Base-by-base conservation (phyloP, 129 eudicot genomes). In the Tagetes erecta region DNA sequence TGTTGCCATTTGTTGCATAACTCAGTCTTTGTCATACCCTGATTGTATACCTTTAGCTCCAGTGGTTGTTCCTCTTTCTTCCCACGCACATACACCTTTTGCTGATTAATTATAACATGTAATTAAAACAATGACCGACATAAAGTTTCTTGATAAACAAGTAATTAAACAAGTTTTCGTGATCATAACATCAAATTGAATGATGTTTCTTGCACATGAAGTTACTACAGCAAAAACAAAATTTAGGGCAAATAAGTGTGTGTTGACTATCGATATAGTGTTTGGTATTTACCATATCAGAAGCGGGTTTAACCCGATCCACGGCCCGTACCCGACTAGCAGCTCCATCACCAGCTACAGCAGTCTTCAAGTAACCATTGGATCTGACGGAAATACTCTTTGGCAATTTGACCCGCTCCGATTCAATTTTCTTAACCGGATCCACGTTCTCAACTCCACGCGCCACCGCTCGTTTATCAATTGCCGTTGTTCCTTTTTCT, bases 1-100 rank as follows among this genome's bases (percentile, higher is more conserved):
- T 92, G 87, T 49, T 92, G 92, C 98, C 98, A 92, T 84, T 92
- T 92, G 95, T 92, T 89, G 94, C 98, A 92, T 5, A 92, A 86
- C 76, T 92, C 98, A 38, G 98, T 92, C 87, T 92, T 89, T 59
- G 84, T 57, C 95, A 92, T 83, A 13, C 98, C 96, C 62, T 92
- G 96, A 67, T 92, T 84, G 87, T 80, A 90, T 33, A 90, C 96
- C 31, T 87, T 85, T 13, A 92, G 70, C 71, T 89, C 96, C 62
- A 86, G 68, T 56, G 89, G 83, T 64, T 83, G 77, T 65, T 85
- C 90, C 77, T 83, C 84, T 74, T 85, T 83, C 77, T 85, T 83
- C 30, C 82, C 91, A 65, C 79, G 83, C 8, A 89, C 95, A 72
- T 85, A 86, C 31, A 92, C 96, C 83, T 68, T 92, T 85, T 89